Base-by-base conservation (phyloP, 2,329 filamentous ascomycete species). In the Hypoxylon sp. region DNA sequence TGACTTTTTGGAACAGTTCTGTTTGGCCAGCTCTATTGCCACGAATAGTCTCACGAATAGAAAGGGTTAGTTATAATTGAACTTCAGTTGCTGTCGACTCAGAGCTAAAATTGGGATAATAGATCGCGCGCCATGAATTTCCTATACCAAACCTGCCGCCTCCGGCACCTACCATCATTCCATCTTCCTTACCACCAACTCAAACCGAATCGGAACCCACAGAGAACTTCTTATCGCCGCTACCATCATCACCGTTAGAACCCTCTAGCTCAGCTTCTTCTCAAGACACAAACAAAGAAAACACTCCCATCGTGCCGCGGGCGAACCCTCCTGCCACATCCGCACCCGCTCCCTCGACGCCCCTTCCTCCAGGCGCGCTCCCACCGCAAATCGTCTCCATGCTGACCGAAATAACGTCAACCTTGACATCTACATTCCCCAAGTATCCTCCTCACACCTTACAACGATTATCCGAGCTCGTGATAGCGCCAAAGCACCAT, bases 381-480 rank as follows among this genome's bases (percentile, higher is more conserved):
- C 91, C 92, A 2, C 84, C 85, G 6, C 89, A 90, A 69, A 83
- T 95, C 54, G 81, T 85, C 63, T 84, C 86, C 59, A 87, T 93
- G 77, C 81, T 93, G 51, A 78, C 80, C 65, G 87, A 87, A 63
- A 90, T 93, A 71, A 85, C 81, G 42, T 80, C 80, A 5, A 89
- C 90, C 14, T 83, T 97, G 42, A 84, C 81, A 54, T 84, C 83
- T 2, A 87, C 87, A 72, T 99, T 99, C 80, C 78, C 87, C 22
- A 83, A 84, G 2, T 88, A 92, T 73, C 95, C 96, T 1, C 96
- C 96, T 0, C 94, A 98, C 79, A 98, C 96, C 2, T 88, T 98
- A 68, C 96, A 99, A 81, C 92, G 96, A 42, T 87, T 99, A 22
- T 90, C 94, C 22, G 96, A 99, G 83, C 90, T 98, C 31, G 84